phyloP scores from a whole-genome alignment of 768 basidiomycete genomes.

The Agrocybe chaxingu region DNA sequence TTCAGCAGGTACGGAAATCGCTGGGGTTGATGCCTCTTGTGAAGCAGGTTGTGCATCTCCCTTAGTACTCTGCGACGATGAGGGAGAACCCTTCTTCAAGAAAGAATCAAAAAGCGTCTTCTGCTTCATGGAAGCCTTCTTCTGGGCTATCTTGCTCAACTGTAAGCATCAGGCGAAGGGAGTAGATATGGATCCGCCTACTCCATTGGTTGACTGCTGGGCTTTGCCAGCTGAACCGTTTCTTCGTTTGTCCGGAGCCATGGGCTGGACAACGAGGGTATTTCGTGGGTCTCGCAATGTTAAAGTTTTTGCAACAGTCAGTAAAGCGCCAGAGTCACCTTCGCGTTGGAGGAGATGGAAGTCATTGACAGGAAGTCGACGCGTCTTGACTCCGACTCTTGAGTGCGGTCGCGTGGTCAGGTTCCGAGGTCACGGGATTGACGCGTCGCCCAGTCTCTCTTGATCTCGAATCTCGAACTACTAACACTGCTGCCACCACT shows the following conservation, averaged over 20 bases:
- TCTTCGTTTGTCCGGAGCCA: background rate
- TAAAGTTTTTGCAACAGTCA: too few species aligned
- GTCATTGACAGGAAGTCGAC: background rate
- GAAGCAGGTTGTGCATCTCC: too few species aligned
- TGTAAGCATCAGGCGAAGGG: background rate
- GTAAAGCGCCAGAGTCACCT: background rate
- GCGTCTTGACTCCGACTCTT: background rate
- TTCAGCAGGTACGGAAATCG: too few species aligned
- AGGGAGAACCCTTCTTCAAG: conserved; percentile 1
- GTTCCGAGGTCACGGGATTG: conserved; percentile 2
- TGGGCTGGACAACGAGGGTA: background rate
- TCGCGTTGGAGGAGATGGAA: background rate
- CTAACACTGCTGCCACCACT: background rate
- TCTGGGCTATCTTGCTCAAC: background rate
- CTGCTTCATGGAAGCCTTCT: conserved; percentile 25
- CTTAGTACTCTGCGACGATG: too few species aligned
- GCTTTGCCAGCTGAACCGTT: background rate
- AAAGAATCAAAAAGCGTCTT: conserved; percentile 33
- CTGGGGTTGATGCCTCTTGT: too few species aligned
- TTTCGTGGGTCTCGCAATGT: too few species aligned
- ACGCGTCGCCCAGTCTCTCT: background rate
- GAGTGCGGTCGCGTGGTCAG: conserved; percentile 1
- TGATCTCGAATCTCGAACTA: background rate
- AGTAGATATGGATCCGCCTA: too few species aligned
- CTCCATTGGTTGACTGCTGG: too few species aligned